Evolutionary conservation across 2,329 filamentous ascomycete species (phyloP).

Genomic region (Diplocarpon rosae): DNA sequence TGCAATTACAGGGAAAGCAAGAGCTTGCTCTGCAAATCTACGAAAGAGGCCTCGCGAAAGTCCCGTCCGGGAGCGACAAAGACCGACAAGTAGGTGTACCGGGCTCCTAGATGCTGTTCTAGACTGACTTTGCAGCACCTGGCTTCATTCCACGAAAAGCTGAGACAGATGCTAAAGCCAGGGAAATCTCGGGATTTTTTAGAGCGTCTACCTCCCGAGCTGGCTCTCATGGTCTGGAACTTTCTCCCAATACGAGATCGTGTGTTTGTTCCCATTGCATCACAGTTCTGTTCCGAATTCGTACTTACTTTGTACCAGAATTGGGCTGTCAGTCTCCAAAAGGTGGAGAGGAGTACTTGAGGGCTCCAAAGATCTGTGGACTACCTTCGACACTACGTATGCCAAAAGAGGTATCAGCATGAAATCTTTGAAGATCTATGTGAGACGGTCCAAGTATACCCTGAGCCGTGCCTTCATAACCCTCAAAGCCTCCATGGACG

Average conservation of each 20-base stretch:
- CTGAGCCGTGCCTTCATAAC: conserved; percentile 19
- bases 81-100: conserved; percentile 19
- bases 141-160: conserved; percentile 22
- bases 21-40: conserved; percentile 27
- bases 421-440: conserved; percentile 19
- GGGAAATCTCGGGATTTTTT: conserved; percentile 25
- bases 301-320: conserved; percentile 9
- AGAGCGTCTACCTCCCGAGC: conserved; percentile 25
- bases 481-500: conserved; percentile 15
- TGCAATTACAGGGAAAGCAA: conserved; percentile 23
- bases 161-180: conserved; percentile 19
- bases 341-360: conserved; percentile 25
- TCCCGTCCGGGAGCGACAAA: conserved; percentile 23
- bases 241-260: conserved; percentile 23
- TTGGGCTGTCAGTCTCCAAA: conserved; percentile 24
- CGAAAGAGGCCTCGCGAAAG: conserved; percentile 25
- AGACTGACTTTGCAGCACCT: conserved; percentile 21
- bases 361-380: conserved; percentile 24
- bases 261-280: conserved; percentile 17
- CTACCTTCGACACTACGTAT: conserved; percentile 21
- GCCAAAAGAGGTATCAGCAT: conserved; percentile 12
- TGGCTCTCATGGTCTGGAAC: conserved; percentile 25
- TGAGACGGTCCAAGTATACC: conserved; percentile 24
- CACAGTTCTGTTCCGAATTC: not conserved
- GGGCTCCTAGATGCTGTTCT: not conserved